Percentiles rank a stretch among this genome's conserved stretches.
These are phyloP conservation scores for Ustilago trichophora DNA, from an alignment of 1,284 basidiomycete genomes.

Conservation along the genomic window DNA sequence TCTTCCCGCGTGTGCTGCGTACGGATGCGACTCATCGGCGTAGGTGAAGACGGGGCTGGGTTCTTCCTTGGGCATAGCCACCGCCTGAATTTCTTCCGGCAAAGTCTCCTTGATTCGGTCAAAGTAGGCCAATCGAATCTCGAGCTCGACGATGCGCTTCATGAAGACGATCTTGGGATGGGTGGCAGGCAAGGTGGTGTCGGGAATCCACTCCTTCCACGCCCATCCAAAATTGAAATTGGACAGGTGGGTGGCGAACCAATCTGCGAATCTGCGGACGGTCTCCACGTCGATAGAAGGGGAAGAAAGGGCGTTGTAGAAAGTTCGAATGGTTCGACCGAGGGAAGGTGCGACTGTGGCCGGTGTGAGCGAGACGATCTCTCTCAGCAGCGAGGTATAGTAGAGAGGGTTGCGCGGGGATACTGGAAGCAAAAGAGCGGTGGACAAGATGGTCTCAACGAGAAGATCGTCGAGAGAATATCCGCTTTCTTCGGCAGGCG, in stretches of 20 bases:
- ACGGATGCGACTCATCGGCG: constrained; percentile 76
- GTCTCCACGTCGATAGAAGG: constrained; percentile 79
- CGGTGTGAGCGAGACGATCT: constrained; percentile 90
- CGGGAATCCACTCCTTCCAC: constrained; percentile 99
- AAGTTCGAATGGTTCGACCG: constrained; percentile 88
- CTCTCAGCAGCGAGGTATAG: constrained; percentile 87
- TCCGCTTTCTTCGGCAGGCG: constrained; percentile 59
- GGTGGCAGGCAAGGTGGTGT: constrained; percentile 74
- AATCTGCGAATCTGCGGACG: constrained; percentile 82
- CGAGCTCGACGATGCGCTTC: constrained; percentile 85
- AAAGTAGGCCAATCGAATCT: constrained; percentile 90
- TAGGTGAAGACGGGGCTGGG: constrained; percentile 86
- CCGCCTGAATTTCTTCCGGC: constrained; percentile 77
- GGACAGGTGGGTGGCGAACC: constrained; percentile 95
- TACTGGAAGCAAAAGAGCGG: constrained; percentile 80
- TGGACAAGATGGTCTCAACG: constrained; percentile 75
- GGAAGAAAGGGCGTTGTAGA: constrained; percentile 71
- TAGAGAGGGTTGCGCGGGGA: constrained; percentile 79
- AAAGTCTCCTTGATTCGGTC: constrained; percentile 90
- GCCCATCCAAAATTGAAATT: constrained; percentile 99
- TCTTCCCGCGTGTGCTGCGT: constrained; percentile 81
- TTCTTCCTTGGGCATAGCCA: constrained; percentile 76
- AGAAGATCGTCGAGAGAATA: constrained; percentile 62
- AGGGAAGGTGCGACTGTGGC: constrained; percentile 92
- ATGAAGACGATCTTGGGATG: constrained; percentile 90